phyloP scores from a whole-genome alignment of 495 filamentous ascomycete species.

The Eremomyces bilateralis region DNA sequence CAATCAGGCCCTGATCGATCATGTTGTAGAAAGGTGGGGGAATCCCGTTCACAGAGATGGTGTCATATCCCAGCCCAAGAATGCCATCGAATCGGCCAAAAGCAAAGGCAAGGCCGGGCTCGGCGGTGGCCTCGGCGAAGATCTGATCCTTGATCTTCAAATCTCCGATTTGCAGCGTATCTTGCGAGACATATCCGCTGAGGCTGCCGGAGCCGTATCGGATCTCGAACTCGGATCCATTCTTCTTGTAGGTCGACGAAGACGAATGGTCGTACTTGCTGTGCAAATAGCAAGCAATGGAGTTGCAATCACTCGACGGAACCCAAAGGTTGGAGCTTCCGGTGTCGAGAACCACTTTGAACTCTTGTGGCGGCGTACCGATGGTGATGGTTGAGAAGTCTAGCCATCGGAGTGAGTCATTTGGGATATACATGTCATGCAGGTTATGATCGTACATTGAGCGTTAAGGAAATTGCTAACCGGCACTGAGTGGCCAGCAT shows the following conservation, averaged over 20 bases:
- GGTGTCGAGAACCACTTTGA: slow-evolving; percentile 98
- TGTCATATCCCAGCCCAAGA: slow-evolving; percentile 82
- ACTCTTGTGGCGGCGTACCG: slow-evolving; percentile 76
- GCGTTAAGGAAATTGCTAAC: slow-evolving; percentile 97
- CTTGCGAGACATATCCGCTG: slow-evolving; percentile 82
- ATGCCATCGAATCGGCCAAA: slow-evolving; percentile 98
- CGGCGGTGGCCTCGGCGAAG: slow-evolving; percentile 86
- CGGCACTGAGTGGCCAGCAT: slow-evolving; percentile 59
- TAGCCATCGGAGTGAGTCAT: slow-evolving; percentile 15
- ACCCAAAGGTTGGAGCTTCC: slow-evolving; percentile 99
- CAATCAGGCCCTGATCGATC: slow-evolving; percentile 69
- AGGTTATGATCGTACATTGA: slow-evolving; percentile 51
- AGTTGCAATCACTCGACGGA: slow-evolving; percentile 70
- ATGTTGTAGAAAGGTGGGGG: slow-evolving; percentile 92
- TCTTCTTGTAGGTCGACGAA: slow-evolving; percentile 84
- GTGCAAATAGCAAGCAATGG: slow-evolving; percentile 97
- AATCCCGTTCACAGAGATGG: slow-evolving; percentile 88
- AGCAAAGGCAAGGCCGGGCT: slow-evolving; percentile 92
- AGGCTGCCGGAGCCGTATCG: slow-evolving; percentile 88
- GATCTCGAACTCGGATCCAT: slow-evolving; percentile 83
- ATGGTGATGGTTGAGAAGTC: slow-evolving; percentile 94
- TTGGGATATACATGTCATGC: neutral
- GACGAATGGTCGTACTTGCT: slow-evolving; percentile 80
- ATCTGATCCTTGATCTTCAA: slow-evolving; percentile 66
- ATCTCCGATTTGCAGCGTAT: slow-evolving; percentile 71